Evolutionary conservation across 805 yeast species (phyloP), one percentile per base, ranked within the genome.

Genomic region (Candida chilensis): DNA sequence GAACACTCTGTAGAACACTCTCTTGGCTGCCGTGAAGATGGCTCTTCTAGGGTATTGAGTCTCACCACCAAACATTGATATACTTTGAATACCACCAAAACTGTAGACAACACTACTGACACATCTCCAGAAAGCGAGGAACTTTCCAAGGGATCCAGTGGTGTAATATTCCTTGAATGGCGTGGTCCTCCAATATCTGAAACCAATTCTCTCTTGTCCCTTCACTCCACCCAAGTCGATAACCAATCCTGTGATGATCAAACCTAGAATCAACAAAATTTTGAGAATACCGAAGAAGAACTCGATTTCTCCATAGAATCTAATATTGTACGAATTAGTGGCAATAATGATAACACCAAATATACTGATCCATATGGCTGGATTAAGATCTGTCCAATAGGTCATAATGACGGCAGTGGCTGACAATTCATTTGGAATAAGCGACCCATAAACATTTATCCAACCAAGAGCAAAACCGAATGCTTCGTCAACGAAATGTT

Each of bases 401-500:
- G 57, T 52, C 39, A 67, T 51, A 5, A 66, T 56, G 20, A 65
- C 54, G n/a, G 69, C 64, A n/a, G 61, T 60, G 2, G 72, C 71
- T 15, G 67, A 47, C 22, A 68, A 45, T 36, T 67, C 71, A 30
- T 47, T 50, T 16, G 73, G 72, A 32, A 60, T 36, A 9, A 50
- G 7, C 10, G 26, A 27, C 2, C 49, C 45, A 45, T 61, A 64
- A 22, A 64, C 45, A 25, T 54, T 51, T 25, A 56, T 39, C 60
- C 68, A 67, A 21, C 74, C 74, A 37, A 58, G 57, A 9, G 68
- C 57, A 39, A 66, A 67, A 3, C 69, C 70, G 26, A 60, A 38
- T 7, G 71, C 64, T 13, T 63, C 64, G 43, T 67, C 72, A 29
- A 54, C 41, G 37, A 61, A 56, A 32, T 50, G 52, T 32, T 50